phyloP scores from a whole-genome alignment of 768 basidiomycete species.

The Terana coerulea region DNA sequence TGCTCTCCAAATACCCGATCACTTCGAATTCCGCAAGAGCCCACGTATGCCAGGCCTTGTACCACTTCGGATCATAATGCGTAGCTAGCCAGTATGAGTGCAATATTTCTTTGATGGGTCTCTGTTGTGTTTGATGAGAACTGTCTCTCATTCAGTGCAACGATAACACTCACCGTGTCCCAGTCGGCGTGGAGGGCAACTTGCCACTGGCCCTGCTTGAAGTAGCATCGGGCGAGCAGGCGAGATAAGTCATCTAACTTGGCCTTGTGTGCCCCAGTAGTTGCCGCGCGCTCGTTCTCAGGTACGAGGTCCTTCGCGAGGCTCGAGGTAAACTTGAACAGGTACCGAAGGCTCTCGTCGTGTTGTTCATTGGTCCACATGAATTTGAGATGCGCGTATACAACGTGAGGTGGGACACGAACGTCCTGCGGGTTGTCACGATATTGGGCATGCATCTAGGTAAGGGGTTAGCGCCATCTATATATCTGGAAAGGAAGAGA shows the following conservation, averaged over 20 bases:
- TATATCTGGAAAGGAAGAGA: background rate
- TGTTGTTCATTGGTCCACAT: slow-evolving; percentile 88
- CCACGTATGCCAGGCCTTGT: slow-evolving; percentile 99
- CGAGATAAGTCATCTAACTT: slow-evolving; percentile 69
- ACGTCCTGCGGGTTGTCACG: slow-evolving; percentile 44
- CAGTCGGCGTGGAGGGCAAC: slow-evolving; percentile 75
- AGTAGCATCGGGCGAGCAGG: slow-evolving; percentile 95
- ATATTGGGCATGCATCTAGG: slow-evolving; percentile 42
- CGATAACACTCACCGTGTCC: slow-evolving; percentile 53
- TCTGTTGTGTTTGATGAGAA: slow-evolving; percentile 44
- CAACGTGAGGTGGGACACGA: slow-evolving; percentile 91
- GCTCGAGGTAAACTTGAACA: slow-evolving; percentile 77
- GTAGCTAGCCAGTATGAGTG: slow-evolving; percentile 85
- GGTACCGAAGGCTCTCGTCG: slow-evolving; percentile 75
- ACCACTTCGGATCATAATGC: slow-evolving; percentile 92
- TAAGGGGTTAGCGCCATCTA: background rate
- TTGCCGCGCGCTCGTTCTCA: slow-evolving; percentile 51
- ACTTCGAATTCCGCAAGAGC: slow-evolving; percentile 96
- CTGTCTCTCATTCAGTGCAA: background rate
- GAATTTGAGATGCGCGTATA: slow-evolving; percentile 93
- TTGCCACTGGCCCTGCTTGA: slow-evolving; percentile 97
- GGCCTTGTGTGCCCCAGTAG: slow-evolving; percentile 40
- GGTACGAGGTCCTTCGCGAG: slow-evolving; percentile 71
- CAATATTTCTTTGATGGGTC: slow-evolving; percentile 78
- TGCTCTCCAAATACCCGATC: slow-evolving; percentile 73